These are phyloP conservation scores for Peronosclerospora sorghi DNA, from an alignment of 352 stramenopile genomes.

Conservation along the genomic window DNA sequence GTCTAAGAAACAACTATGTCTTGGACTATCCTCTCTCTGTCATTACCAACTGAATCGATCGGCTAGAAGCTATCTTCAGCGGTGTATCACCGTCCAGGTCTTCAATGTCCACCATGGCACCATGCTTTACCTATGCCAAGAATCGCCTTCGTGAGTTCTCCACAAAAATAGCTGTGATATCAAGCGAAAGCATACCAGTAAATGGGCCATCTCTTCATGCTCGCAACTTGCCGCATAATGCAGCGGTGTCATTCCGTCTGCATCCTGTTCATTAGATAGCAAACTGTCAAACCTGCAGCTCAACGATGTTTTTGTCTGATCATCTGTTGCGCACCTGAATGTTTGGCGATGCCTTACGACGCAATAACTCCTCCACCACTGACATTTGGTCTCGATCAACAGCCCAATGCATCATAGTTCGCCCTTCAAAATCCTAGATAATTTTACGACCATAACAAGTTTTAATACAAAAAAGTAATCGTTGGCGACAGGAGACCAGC, in stretches of 20 bases:
- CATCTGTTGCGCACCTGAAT: constrained; percentile 26
- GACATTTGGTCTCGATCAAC: constrained; percentile 52
- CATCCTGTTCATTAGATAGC: constrained; percentile 36
- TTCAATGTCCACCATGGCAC: constrained; percentile 43
- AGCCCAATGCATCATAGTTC: constrained; percentile 77
- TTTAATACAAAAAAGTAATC: no score
- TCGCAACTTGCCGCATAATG: constrained; percentile 72
- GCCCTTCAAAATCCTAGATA: constrained; percentile 50
- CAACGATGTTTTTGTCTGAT: not conserved
- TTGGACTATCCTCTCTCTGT: constrained; percentile 13
- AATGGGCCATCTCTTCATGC: constrained; percentile 44
- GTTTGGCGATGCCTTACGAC: constrained; percentile 42
- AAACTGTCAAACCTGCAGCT: not conserved
- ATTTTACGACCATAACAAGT: not conserved
- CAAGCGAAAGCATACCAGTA: constrained; percentile 35
- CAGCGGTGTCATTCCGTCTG: constrained; percentile 68
- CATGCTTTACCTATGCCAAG: constrained; percentile 36
- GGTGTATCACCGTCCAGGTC: constrained; percentile 65
- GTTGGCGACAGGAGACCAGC: no score
- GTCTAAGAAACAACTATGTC: constrained; percentile 3
- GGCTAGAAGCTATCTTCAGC: constrained; percentile 26
- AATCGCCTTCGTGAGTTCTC: constrained; percentile 2
- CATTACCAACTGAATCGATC: constrained; percentile 39
- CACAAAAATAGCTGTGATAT: constrained; percentile 1
- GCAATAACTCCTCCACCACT: constrained; percentile 41